These are phyloP conservation scores for Myxozyma kluyveri DNA, from an alignment of 805 yeast species.

Conservation along the genomic window DNA sequence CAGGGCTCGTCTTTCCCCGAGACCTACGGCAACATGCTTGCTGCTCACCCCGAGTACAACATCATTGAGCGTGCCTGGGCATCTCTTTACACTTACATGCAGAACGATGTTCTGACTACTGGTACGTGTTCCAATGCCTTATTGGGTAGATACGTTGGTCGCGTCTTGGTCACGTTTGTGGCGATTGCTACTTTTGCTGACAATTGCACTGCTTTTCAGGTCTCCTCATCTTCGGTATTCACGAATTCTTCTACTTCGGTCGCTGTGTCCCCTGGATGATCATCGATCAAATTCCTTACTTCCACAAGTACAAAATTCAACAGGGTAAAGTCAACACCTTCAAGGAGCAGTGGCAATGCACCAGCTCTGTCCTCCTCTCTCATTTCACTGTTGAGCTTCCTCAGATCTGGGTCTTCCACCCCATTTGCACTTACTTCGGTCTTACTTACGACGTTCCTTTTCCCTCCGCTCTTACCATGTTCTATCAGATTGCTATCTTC, in stretches of 20 bases:
- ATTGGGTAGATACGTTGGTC: too few relatives aligned
- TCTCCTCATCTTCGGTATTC: constrained; percentile 71
- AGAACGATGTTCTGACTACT: constrained; percentile 87
- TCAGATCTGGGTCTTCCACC: constrained; percentile 97
- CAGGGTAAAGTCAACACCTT: constrained; percentile 75
- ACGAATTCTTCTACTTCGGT: constrained; percentile 87
- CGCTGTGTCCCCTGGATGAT: constrained; percentile 91
- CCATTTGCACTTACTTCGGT: constrained; percentile 78
- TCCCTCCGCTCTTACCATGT: constrained; percentile 62
- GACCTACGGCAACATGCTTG: constrained; percentile 20
- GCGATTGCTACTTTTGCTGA: background rate
- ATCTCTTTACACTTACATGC: constrained; percentile 76
- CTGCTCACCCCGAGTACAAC: constrained; percentile 47
- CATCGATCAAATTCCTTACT: constrained; percentile 80
- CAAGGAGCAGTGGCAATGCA: constrained; percentile 89
- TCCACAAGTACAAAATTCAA: constrained; percentile 85
- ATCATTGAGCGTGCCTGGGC: constrained; percentile 79
- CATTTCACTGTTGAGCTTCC: constrained; percentile 92
- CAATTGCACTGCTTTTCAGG: constrained; percentile 9
- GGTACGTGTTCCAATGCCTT: constrained; percentile 49
- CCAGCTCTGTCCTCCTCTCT: constrained; percentile 75
- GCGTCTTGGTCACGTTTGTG: background rate
- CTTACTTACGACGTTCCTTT: constrained; percentile 79
- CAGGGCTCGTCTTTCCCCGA: constrained; percentile 20
- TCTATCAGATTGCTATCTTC: constrained; percentile 67